These are phyloP conservation scores for Butyriboletus loyo DNA, from an alignment of 768 basidiomycete species.

Conservation along the genomic window DNA sequence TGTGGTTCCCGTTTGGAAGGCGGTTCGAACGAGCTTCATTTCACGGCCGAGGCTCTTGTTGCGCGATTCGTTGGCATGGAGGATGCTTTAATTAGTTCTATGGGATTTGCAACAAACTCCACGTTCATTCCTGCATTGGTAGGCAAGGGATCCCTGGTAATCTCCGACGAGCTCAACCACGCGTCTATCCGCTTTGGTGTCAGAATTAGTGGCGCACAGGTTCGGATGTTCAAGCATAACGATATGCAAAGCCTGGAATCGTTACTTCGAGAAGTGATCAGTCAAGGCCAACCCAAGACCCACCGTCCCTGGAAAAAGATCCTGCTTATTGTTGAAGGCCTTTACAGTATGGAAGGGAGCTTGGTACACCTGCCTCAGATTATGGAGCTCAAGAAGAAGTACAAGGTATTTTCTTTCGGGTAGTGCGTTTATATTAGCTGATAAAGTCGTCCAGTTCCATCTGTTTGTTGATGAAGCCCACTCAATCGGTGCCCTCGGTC, in stretches of 20 bases:
- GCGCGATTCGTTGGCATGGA: conserved; percentile 89
- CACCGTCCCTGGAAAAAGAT: conserved; percentile 99
- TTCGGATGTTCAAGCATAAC: conserved; percentile 97
- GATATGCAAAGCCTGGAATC: conserved; percentile 81
- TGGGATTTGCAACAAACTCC: conserved; percentile 97
- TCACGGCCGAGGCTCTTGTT: conserved; percentile 78
- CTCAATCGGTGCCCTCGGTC: conserved; percentile 93
- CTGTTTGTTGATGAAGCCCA: conserved; percentile 97
- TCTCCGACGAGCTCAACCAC: conserved; percentile 97
- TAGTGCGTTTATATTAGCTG: neutral
- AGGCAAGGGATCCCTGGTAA: conserved; percentile 86
- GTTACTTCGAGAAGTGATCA: conserved; percentile 85
- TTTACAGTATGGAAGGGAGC: conserved; percentile 99
- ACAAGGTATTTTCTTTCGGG: conserved; percentile 74
- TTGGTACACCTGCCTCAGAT: conserved; percentile 80
- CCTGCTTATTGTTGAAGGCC: conserved; percentile 87
- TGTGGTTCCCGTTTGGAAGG: conserved; percentile 79
- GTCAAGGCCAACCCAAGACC: conserved; percentile 95
- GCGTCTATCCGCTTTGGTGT: conserved; percentile 93
- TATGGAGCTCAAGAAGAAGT: conserved; percentile 85
- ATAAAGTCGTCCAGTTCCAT: conserved; percentile 66
- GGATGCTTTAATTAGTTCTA: conserved; percentile 85
- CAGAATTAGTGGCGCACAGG: conserved; percentile 80
- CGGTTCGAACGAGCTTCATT: conserved; percentile 84
- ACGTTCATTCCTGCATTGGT: conserved; percentile 91